These are phyloP conservation scores for Cnidoscolus chayamansa DNA, from an alignment of 441 rosid genomes.

Conservation along the genomic window DNA sequence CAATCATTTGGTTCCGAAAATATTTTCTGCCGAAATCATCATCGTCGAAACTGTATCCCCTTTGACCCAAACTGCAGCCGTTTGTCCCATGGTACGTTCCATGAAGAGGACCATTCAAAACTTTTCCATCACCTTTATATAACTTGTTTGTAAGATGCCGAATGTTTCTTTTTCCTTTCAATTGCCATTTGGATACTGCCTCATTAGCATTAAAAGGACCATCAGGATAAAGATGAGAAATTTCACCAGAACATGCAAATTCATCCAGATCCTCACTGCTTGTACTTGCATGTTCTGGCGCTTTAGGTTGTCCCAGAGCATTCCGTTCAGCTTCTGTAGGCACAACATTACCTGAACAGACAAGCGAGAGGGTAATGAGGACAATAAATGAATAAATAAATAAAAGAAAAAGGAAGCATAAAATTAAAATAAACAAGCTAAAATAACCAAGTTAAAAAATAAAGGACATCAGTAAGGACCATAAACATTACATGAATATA, in stretches of 20 bases:
- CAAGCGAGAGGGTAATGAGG: conserved; percentile 25
- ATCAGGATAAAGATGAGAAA: conserved; percentile 45
- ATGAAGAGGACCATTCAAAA: conserved; percentile 34
- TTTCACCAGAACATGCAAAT: conserved; percentile 62
- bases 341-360: conserved; percentile 42
- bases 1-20: conserved; percentile 39
- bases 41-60: conserved; percentile 38
- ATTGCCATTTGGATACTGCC: conserved; percentile 85
- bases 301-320: conserved; percentile 38
- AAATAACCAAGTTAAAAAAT: no score
- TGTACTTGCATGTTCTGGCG: conserved; percentile 52
- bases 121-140: conserved; percentile 33
- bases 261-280: conserved; percentile 72
- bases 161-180: conserved; percentile 79
- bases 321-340: conserved; percentile 38
- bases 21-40: conserved; percentile 44
- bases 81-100: conserved; percentile 39
- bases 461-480: no score
- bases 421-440: background rate
- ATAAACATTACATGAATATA: no score
- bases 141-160: conserved; percentile 59
- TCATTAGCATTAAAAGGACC: conserved; percentile 46
- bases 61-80: conserved; percentile 29
- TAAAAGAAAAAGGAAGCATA: background rate
- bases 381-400: background rate